These are phyloP conservation scores for Aegilops bicornis DNA, from an alignment of 176 grass and related monocot species.

Conservation along the genomic window DNA sequence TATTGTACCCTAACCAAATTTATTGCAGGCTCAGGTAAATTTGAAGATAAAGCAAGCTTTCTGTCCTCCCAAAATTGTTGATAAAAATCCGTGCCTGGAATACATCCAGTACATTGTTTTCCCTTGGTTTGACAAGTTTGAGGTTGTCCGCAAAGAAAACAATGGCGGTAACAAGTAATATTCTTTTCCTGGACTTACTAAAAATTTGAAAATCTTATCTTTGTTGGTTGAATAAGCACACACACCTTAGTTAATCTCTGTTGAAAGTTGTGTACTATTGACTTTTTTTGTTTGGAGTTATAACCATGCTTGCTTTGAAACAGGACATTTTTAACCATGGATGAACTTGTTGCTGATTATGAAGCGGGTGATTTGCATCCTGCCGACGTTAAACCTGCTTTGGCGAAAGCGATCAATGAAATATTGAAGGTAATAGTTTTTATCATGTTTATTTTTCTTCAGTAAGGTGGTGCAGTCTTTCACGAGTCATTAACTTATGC, in stretches of 20 bases:
- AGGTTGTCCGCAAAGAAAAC: slow-evolving; percentile 62
- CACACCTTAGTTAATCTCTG: background rate
- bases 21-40: slow-evolving; percentile 78
- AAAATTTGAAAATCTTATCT: background rate
- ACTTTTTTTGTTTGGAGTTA: background rate
- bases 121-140: slow-evolving; percentile 88
- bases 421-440: slow-evolving; percentile 74
- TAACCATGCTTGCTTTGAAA: slow-evolving; percentile 35
- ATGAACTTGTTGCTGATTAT: slow-evolving; percentile 71
- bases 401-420: slow-evolving; percentile 78
- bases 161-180: slow-evolving; percentile 87
- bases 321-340: slow-evolving; percentile 67
- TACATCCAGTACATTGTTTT: slow-evolving; percentile 91
- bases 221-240: background rate
- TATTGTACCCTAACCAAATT: slow-evolving; percentile 16
- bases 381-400: slow-evolving; percentile 77
- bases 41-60: slow-evolving; percentile 96
- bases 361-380: slow-evolving; percentile 73
- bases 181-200: slow-evolving; percentile 14
- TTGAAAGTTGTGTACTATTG: background rate
- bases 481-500: background rate
- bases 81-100: slow-evolving; percentile 88
- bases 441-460: background rate
- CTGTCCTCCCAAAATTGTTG: slow-evolving; percentile 70
- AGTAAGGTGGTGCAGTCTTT: background rate